Evolutionary conservation across 179 eudicot genomes (phyloP).

Genomic region (Heliamphora pulchella): DNA sequence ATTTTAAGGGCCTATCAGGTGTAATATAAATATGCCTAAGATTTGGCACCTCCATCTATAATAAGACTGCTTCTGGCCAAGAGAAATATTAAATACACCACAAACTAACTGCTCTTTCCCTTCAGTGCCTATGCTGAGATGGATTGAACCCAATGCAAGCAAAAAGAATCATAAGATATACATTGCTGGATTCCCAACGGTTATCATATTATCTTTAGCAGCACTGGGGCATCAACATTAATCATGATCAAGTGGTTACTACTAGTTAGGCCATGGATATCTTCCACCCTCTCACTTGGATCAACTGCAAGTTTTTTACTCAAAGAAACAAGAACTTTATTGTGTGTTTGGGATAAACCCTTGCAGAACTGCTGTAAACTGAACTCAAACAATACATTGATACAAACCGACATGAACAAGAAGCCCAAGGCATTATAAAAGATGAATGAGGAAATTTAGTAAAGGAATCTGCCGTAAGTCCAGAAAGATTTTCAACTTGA

Average conservation of each 20-base stretch:
- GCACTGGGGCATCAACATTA: not conserved
- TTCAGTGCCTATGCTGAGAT: not conserved
- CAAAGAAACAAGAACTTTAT: not conserved
- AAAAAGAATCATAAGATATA: not conserved
- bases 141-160: not conserved
- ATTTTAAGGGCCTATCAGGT: no score
- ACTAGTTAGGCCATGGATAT: not conserved
- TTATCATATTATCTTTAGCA: no score
- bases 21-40: not conserved
- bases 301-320: not conserved
- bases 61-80: not conserved
- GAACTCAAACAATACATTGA: not conserved
- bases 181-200: not conserved
- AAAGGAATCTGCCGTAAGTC: not conserved
- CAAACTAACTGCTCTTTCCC: constrained; percentile 1
- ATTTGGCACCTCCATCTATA: not conserved
- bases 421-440: not conserved
- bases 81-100: not conserved
- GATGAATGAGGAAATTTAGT: not conserved
- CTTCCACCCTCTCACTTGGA: not conserved
- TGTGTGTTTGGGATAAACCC: no score
- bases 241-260: not conserved
- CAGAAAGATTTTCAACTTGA: not conserved
- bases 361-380: not conserved
- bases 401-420: not conserved